Conservation (phyloP, 768 basidiomycete genomes). For the Amanita jacksonii region DNA sequence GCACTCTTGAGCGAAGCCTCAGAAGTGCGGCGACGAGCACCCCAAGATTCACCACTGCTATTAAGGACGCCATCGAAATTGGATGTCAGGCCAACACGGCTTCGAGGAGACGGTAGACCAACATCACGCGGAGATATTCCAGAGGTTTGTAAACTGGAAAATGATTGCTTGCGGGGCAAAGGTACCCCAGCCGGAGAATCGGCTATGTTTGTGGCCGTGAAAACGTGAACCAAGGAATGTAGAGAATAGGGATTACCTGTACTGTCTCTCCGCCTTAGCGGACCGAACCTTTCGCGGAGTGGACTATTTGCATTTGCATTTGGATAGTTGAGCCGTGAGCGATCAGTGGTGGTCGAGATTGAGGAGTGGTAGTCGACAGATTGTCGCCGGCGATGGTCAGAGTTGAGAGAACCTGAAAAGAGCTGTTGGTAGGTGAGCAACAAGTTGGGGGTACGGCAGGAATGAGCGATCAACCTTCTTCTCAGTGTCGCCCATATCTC, state of each 20-base stretch:
- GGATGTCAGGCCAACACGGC: conserved; percentile 45
- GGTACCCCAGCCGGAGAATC: conserved; percentile 41
- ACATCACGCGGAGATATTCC: conserved; percentile 48
- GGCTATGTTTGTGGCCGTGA: conserved; percentile 24
- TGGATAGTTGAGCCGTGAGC: conserved; percentile 47
- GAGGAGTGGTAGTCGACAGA: conserved; percentile 65
- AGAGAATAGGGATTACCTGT: conserved; percentile 34
- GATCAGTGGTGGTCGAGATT: conserved; percentile 43
- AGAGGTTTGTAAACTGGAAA: conserved; percentile 52
- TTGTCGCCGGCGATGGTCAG: conserved; percentile 80
- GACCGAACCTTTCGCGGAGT: conserved; percentile 58
- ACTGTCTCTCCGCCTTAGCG: conserved; percentile 58
- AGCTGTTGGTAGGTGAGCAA: conserved; percentile 41
- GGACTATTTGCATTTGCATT: conserved; percentile 43
- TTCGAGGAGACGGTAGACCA: conserved; percentile 56
- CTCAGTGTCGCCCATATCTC: conserved; percentile 75
- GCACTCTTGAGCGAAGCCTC: conserved; percentile 38
- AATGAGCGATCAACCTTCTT: conserved; percentile 60
- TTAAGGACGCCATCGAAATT: conserved; percentile 68
- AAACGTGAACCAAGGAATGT: conserved; percentile 8
- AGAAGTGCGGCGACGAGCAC: conserved; percentile 52
- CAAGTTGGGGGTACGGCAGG: conserved; percentile 13
- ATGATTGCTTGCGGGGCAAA: conserved; percentile 58
- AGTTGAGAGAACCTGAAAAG: conserved; percentile 76
- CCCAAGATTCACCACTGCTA: conserved; percentile 57